These are phyloP conservation scores for Casuarina cunninghamiana DNA, from an alignment of 306 rosid genomes.

Conservation along the genomic window DNA sequence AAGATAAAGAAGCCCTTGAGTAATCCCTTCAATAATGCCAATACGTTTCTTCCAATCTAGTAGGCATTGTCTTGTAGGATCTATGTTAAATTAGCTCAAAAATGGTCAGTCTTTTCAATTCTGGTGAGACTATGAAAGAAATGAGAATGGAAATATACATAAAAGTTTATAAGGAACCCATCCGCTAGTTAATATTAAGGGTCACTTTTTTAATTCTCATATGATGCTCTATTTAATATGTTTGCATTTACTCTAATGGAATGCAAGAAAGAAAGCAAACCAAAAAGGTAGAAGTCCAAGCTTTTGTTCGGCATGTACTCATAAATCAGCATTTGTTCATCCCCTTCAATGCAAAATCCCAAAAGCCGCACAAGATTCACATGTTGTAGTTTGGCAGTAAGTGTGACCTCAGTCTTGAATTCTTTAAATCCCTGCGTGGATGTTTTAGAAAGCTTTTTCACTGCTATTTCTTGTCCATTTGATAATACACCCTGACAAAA, in stretches of 20 bases:
- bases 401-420: slow-evolving; percentile 47
- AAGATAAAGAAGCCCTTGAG: slow-evolving; percentile 43
- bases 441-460: slow-evolving; percentile 43
- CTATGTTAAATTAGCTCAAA: background rate
- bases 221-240: background rate
- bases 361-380: slow-evolving; percentile 41
- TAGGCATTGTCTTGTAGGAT: slow-evolving; percentile 2
- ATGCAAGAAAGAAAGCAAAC: slow-evolving; percentile 1
- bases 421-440: slow-evolving; percentile 54
- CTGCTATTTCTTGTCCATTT: slow-evolving; percentile 42
- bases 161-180: too few species aligned
- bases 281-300: slow-evolving; percentile 45
- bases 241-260: background rate
- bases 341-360: slow-evolving; percentile 40
- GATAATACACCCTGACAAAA: slow-evolving; percentile 28
- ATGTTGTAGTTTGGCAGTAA: slow-evolving; percentile 49
- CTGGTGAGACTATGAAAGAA: too few species aligned
- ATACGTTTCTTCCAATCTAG: slow-evolving; percentile 35
- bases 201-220: too few species aligned
- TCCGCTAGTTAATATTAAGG: too few species aligned
- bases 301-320: slow-evolving; percentile 57
- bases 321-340: slow-evolving; percentile 46
- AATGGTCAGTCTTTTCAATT: background rate
- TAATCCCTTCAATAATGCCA: slow-evolving; percentile 33
- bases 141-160: too few species aligned